phyloP scores from a whole-genome alignment of 2,329 filamentous ascomycete species.

The Aspergillus hiratsukae region DNA sequence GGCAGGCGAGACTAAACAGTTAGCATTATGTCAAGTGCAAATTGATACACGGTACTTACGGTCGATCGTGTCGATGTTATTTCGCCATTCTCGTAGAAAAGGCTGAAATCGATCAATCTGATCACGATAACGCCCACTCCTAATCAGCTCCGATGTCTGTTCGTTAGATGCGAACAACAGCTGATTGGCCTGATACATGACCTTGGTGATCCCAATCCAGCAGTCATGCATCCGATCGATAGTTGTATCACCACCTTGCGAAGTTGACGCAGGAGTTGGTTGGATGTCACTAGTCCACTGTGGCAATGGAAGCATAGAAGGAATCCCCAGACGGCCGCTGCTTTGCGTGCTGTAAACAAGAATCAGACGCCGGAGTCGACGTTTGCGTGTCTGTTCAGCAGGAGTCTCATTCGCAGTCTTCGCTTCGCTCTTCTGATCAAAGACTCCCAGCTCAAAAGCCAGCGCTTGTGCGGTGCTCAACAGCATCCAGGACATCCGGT shows the following conservation, averaged over 20 bases:
- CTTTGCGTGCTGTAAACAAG: constrained; percentile 90
- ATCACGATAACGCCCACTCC: constrained; percentile 76
- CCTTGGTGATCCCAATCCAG: constrained; percentile 88
- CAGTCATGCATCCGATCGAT: constrained; percentile 66
- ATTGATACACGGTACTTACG: constrained; percentile 27
- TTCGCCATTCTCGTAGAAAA: constrained; percentile 71
- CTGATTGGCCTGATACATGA: constrained; percentile 88
- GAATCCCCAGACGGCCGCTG: constrained; percentile 87
- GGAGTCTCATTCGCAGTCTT: constrained; percentile 50
- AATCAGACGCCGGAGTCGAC: constrained; percentile 80
- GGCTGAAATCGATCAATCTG: constrained; percentile 78
- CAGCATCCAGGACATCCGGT: constrained; percentile 98
- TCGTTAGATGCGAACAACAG: constrained; percentile 81
- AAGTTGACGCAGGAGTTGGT: constrained; percentile 25
- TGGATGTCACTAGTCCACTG: constrained; percentile 40
- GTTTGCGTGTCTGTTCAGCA: constrained; percentile 67
- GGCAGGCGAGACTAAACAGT: constrained; percentile 47
- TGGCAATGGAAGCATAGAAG: constrained; percentile 75
- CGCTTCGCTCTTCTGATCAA: constrained; percentile 79
- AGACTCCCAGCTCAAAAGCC: constrained; percentile 90
- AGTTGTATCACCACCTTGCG: constrained; percentile 29
- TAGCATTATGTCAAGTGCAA: constrained; percentile 12
- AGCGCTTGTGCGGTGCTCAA: constrained; percentile 85
- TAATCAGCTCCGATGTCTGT: constrained; percentile 83
- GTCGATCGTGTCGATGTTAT: constrained; percentile 73